phyloP scores from a whole-genome alignment of 2,329 filamentous ascomycete species.

The Nothophaeocryptopus gaeumannii region DNA sequence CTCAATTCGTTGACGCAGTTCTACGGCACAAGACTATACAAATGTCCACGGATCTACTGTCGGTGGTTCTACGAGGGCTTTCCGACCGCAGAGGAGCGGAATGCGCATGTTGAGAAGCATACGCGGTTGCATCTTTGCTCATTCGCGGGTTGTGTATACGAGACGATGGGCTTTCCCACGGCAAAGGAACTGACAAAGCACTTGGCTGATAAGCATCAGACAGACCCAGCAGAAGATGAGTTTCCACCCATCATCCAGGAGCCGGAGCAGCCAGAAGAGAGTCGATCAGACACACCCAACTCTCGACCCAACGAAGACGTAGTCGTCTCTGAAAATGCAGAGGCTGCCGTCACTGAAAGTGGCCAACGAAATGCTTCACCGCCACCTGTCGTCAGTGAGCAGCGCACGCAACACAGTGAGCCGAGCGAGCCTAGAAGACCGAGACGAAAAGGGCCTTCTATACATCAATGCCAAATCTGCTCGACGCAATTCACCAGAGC shows the following conservation, averaged over 20 bases:
- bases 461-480: conserved; percentile 88
- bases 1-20: neutral
- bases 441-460: conserved; percentile 92
- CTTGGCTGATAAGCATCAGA: neutral
- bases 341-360: too few species aligned
- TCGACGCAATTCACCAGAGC: conserved; percentile 93
- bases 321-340: neutral
- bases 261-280: neutral
- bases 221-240: too few species aligned
- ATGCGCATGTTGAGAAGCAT: conserved; percentile 13
- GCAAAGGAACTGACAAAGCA: conserved; percentile 9
- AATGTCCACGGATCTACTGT: conserved; percentile 14
- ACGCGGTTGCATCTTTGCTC: conserved; percentile 10
- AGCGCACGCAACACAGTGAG: too few species aligned
- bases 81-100: neutral
- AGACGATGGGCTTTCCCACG: conserved; percentile 11
- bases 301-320: neutral
- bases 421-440: conserved; percentile 40
- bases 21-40: conserved; percentile 9
- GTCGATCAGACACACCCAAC: too few species aligned
- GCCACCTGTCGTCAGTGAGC: too few species aligned
- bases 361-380: too few species aligned
- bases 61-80: conserved; percentile 15
- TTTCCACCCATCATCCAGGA: too few species aligned
- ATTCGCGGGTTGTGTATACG: conserved; percentile 3